Evolutionary conservation across 2,329 filamentous ascomycete genomes (phyloP).

Genomic region (Xylaria sp.): DNA sequence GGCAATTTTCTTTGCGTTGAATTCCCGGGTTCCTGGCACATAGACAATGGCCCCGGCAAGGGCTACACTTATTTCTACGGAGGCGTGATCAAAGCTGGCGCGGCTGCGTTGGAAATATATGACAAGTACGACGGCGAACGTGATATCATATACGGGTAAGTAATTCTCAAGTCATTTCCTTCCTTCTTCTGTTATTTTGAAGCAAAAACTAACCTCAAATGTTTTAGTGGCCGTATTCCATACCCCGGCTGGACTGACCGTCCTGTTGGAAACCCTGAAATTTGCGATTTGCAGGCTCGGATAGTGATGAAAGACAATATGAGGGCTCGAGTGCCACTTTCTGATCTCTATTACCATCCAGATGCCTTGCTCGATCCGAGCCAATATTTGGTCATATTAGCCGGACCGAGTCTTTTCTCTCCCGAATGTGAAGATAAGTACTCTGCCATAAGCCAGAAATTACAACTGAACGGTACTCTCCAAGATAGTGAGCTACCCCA

Average conservation of each 20-base stretch:
- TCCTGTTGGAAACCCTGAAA: not conserved
- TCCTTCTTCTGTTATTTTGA: not conserved
- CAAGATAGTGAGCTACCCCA: not conserved
- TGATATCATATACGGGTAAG: constrained; percentile 4
- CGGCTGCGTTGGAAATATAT: not conserved
- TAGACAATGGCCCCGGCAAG: not conserved
- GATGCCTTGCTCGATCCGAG: not conserved
- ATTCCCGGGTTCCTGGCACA: not conserved
- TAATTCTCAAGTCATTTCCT: not conserved
- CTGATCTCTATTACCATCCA: not conserved
- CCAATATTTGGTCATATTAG: not conserved
- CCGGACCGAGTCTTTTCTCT: not conserved
- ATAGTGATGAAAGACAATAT: not conserved
- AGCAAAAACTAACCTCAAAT: not conserved
- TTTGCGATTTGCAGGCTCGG: not conserved
- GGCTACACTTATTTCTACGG: not conserved
- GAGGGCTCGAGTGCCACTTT: not conserved
- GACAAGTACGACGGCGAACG: not conserved
- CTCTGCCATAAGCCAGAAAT: not conserved
- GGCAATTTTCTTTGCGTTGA: not conserved
- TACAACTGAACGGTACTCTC: not conserved
- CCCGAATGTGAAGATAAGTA: not conserved
- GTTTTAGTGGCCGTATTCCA: not conserved
- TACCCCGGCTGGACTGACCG: not conserved
- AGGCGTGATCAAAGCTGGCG: not conserved